These are phyloP conservation scores for Rhododendron henanense DNA, from an alignment of 148 eudicot species.

Conservation along the genomic window DNA sequence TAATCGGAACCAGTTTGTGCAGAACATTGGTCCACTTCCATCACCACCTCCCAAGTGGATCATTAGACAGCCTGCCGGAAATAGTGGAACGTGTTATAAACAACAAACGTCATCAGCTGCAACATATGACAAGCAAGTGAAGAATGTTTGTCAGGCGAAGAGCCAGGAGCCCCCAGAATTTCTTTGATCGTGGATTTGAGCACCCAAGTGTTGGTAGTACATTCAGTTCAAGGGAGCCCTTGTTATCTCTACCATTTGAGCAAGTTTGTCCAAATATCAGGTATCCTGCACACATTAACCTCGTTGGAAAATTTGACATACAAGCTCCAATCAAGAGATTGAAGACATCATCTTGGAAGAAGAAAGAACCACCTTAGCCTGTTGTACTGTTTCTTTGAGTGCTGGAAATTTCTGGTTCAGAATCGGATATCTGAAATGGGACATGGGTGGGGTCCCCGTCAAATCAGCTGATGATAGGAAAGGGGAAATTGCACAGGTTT, in stretches of 20 bases:
- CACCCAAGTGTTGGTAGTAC: background rate
- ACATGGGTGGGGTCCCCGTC: background rate
- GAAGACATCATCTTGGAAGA: background rate
- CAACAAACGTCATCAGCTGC: conserved; percentile 25
- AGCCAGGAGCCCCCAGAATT: conserved; percentile 22
- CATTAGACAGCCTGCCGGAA: conserved; percentile 30
- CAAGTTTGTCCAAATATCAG: background rate
- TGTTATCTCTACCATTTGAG: background rate
- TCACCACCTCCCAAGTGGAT: conserved; percentile 78
- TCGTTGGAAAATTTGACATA: background rate
- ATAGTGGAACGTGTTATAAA: conserved; percentile 16
- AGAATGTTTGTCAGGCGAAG: conserved; percentile 55
- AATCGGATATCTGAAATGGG: background rate
- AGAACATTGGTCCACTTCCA: conserved; percentile 46
- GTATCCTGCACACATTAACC: background rate
- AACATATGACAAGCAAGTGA: conserved; percentile 34
- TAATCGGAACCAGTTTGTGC: conserved; percentile 26
- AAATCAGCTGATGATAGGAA: conserved; percentile 2
- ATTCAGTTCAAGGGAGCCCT: conserved; percentile 3
- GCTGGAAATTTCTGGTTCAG: background rate
- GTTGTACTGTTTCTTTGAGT: background rate
- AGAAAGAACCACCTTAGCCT: background rate
- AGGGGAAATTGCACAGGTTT: background rate
- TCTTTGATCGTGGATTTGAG: conserved; percentile 21
- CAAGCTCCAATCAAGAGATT: background rate